Percentiles rank a stretch among this genome's conserved stretches.
Evolutionary conservation across 805 yeast genomes (phyloP).

Genomic region (Monosporozyma unispora): DNA sequence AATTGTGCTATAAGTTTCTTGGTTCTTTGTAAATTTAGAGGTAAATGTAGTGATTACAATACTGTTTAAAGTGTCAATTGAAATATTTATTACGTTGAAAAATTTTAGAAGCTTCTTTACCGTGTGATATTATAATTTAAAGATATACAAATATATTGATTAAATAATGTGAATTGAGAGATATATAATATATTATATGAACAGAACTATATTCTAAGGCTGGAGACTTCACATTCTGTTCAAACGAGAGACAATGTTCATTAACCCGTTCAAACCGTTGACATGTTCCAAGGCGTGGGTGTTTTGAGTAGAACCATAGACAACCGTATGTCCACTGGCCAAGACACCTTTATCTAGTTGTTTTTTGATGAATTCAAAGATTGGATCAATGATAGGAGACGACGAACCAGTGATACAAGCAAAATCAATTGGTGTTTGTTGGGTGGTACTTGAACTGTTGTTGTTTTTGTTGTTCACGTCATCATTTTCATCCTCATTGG

Average conservation of each 20-base stretch:
- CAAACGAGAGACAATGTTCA: conserved; percentile 36
- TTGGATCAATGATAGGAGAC: conserved; percentile 57
- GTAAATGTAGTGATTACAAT: neutral
- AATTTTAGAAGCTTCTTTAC: neutral
- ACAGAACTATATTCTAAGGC: no score
- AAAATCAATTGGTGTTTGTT: conserved; percentile 31
- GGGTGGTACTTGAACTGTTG: conserved; percentile 8
- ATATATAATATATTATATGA: neutral
- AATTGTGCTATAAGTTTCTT: neutral
- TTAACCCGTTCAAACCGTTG: conserved; percentile 60
- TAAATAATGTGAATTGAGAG: neutral
- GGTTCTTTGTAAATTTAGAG: neutral
- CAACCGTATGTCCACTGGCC: conserved; percentile 43
- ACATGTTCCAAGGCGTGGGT: conserved; percentile 57
- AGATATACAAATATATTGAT: neutral
- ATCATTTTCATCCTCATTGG: neutral
- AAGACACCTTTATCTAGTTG: conserved; percentile 31
- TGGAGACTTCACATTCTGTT: conserved; percentile 3
- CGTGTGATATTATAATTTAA: neutral
- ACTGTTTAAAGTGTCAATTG: neutral
- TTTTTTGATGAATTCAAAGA: conserved; percentile 45
- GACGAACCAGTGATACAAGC: conserved; percentile 56
- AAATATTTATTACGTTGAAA: neutral
- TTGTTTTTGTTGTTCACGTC: neutral
- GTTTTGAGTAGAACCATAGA: conserved; percentile 41